These are phyloP conservation scores for Fusarium guadeloupense DNA, from an alignment of 2,329 filamentous ascomycete genomes.

Conservation along the genomic window DNA sequence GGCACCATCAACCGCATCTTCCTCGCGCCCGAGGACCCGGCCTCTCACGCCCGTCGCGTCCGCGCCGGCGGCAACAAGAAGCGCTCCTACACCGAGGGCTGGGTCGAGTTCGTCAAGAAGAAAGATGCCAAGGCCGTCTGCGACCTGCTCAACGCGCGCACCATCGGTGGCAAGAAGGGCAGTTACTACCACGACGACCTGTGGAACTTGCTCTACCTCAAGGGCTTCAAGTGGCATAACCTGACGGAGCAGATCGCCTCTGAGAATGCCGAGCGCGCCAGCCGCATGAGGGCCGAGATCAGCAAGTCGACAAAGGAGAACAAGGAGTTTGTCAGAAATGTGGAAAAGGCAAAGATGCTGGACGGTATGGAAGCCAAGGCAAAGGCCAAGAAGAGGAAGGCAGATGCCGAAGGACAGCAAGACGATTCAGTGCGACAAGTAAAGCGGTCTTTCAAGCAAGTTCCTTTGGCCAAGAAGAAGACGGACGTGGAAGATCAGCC, in stretches of 20 bases:
- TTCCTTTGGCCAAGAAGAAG: constrained; percentile 64
- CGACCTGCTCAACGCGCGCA: constrained; percentile 79
- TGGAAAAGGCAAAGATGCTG: constrained; percentile 82
- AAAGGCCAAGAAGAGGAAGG: constrained; percentile 53
- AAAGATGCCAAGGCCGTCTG: constrained; percentile 79
- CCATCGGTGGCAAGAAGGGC: constrained; percentile 85
- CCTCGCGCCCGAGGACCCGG: constrained; percentile 77
- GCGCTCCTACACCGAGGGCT: constrained; percentile 82
- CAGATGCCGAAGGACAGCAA: constrained; percentile 38
- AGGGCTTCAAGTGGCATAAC: constrained; percentile 83
- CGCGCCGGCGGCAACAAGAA: constrained; percentile 84
- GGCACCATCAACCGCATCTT: constrained; percentile 82
- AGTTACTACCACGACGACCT: constrained; percentile 86
- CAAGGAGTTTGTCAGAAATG: constrained; percentile 80
- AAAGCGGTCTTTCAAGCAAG: constrained; percentile 71
- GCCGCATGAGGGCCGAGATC: constrained; percentile 81
- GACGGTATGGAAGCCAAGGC: constrained; percentile 74
- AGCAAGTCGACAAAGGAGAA: constrained; percentile 80
- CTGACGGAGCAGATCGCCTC: constrained; percentile 80
- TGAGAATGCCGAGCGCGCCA: constrained; percentile 82
- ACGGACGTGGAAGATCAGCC: constrained; percentile 57
- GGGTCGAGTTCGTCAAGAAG: constrained; percentile 84
- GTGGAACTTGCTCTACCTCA: constrained; percentile 84
- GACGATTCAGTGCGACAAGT: constrained; percentile 31
- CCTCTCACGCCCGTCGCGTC: constrained; percentile 72